Percentiles rank a stretch among this genome's conserved stretches.
phyloP scores from a whole-genome alignment of 805 yeast species.

The Blastobotrys robertii region DNA sequence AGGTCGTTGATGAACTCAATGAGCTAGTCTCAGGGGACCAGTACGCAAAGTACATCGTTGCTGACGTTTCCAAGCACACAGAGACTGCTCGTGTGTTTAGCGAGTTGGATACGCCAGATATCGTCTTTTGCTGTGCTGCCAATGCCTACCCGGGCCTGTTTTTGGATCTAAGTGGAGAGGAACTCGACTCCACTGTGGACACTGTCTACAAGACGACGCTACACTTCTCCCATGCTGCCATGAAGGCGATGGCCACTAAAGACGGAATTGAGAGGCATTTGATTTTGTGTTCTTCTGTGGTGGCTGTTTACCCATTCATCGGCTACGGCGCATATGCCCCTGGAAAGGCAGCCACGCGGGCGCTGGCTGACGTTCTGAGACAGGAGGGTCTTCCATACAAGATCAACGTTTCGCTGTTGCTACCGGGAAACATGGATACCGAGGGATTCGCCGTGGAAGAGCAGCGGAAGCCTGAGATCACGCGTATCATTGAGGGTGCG shows the following conservation, averaged over 20 bases:
- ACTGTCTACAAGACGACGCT: constrained; percentile 68
- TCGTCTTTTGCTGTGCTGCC: constrained; percentile 82
- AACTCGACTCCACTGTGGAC: constrained; percentile 51
- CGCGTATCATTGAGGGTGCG: constrained; percentile 76
- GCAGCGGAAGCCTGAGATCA: constrained; percentile 74
- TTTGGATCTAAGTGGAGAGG: constrained; percentile 49
- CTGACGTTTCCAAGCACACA: constrained; percentile 49
- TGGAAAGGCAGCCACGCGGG: constrained; percentile 67
- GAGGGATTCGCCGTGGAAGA: constrained; percentile 84
- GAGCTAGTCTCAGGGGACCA: constrained; percentile 24
- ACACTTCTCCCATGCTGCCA: constrained; percentile 57
- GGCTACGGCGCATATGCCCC: constrained; percentile 94
- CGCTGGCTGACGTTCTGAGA: constrained; percentile 66
- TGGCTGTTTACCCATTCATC: constrained; percentile 76
- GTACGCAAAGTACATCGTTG: constrained; percentile 37
- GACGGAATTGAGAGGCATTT: constrained; percentile 34
- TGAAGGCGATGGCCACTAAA: constrained; percentile 24
- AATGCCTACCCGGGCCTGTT: constrained; percentile 72
- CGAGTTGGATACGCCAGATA: constrained; percentile 45
- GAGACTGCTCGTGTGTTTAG: constrained; percentile 7
- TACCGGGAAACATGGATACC: constrained; percentile 83
- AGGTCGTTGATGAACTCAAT: constrained; percentile 39
- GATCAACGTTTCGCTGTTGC: constrained; percentile 61
- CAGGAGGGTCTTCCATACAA: constrained; percentile 69
- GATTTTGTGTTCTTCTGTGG: constrained; percentile 62